These are phyloP conservation scores for Termitomyces eurrhizus DNA, from an alignment of 768 basidiomycete species.

Conservation along the genomic window DNA sequence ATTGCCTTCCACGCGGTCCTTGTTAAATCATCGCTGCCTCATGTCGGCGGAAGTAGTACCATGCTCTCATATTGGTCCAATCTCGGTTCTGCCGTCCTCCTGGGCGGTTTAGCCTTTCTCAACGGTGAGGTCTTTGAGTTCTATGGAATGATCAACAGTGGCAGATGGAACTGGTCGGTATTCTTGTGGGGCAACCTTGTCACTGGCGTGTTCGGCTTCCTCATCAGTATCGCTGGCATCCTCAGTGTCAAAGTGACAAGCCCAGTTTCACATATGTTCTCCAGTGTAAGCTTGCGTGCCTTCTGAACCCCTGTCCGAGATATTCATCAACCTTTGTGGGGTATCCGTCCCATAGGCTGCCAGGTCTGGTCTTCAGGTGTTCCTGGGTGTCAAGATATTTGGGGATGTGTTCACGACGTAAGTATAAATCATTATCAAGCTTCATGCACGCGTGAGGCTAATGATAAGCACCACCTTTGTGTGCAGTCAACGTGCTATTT, in stretches of 20 bases:
- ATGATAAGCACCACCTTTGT: neutral
- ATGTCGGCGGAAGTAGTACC: slow-evolving; percentile 69
- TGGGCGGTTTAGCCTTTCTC: slow-evolving; percentile 58
- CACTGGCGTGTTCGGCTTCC: slow-evolving; percentile 70
- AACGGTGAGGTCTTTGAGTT: slow-evolving; percentile 62
- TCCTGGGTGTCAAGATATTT: slow-evolving; percentile 67
- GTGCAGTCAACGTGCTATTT: slow-evolving; percentile 52
- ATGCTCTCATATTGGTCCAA: slow-evolving; percentile 78
- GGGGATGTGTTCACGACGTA: slow-evolving; percentile 62
- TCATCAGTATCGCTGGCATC: slow-evolving; percentile 76
- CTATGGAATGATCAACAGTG: slow-evolving; percentile 34
- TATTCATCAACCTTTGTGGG: neutral
- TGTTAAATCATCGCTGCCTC: slow-evolving; percentile 66
- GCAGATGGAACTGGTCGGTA: slow-evolving; percentile 23
- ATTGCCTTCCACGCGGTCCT: slow-evolving; percentile 80
- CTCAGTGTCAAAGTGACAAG: slow-evolving; percentile 83
- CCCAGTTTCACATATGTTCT: slow-evolving; percentile 83
- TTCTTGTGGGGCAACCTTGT: slow-evolving; percentile 27
- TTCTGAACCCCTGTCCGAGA: neutral
- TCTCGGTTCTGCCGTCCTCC: slow-evolving; percentile 53
- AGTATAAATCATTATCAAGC: slow-evolving; percentile 18
- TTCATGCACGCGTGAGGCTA: neutral
- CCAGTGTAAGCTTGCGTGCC: slow-evolving; percentile 26
- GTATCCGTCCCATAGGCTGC: slow-evolving; percentile 45
- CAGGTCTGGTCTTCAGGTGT: slow-evolving; percentile 70